Conservation (phyloP, 768 basidiomycete genomes). For the Termitomyces sp. region DNA sequence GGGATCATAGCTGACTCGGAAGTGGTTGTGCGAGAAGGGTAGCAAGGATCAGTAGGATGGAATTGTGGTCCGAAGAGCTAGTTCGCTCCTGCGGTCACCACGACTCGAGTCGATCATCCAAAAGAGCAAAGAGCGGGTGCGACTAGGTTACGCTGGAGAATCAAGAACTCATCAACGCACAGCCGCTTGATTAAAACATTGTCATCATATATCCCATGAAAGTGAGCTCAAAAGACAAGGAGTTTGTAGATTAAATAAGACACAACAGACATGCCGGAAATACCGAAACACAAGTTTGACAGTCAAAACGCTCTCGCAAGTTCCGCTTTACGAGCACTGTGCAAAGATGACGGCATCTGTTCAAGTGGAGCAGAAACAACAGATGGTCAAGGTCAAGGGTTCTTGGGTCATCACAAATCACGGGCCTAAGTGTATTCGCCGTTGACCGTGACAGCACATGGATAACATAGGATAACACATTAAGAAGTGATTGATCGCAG, state of each 20-base stretch:
- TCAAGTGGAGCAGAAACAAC: neutral
- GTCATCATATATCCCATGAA: neutral
- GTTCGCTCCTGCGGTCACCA: neutral
- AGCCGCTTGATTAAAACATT: neutral
- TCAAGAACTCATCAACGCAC: neutral
- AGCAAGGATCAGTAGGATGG: neutral
- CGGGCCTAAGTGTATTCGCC: neutral
- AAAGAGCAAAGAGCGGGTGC: neutral
- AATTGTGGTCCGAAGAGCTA: neutral
- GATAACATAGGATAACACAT: neutral
- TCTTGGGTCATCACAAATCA: neutral
- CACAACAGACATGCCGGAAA: neutral
- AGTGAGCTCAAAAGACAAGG: neutral
- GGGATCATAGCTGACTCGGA: conserved; percentile 9
- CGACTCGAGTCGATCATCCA: neutral
- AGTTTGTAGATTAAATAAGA: neutral
- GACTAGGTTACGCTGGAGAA: neutral
- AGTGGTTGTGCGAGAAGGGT: neutral
- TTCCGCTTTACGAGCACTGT: neutral
- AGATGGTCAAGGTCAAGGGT: neutral
- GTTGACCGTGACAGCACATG: neutral
- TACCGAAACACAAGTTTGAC: neutral
- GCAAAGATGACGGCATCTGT: neutral
- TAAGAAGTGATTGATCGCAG: neutral
- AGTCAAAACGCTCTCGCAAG: too few relatives aligned